phyloP scores from a whole-genome alignment of 2,329 filamentous ascomycete species.

The Paradendryphiella salina region DNA sequence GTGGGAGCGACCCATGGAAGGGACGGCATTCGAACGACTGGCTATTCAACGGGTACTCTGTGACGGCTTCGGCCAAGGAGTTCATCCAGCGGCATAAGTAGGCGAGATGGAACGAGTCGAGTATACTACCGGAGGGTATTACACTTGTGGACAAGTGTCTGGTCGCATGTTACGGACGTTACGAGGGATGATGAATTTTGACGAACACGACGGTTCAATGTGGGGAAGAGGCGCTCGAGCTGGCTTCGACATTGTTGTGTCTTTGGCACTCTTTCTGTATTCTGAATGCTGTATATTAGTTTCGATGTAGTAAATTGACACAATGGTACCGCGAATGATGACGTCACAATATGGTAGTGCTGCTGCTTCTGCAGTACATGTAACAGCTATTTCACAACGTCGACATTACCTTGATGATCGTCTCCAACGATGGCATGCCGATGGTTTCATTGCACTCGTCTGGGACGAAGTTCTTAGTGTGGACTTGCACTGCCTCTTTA shows the following conservation, averaged over 20 bases:
- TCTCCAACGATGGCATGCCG: no score
- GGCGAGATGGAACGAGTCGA: conserved; percentile 9
- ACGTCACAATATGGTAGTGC: background rate
- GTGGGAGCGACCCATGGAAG: conserved; percentile 42
- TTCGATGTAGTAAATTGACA: background rate
- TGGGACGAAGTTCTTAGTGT: background rate
- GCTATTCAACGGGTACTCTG: conserved; percentile 46
- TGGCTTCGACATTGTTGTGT: background rate
- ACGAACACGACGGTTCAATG: background rate
- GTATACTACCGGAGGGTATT: conserved; percentile 25
- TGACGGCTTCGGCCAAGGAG: conserved; percentile 43
- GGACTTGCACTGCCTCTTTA: conserved; percentile 34
- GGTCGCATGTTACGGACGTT: conserved; percentile 13
- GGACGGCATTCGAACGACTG: conserved; percentile 47
- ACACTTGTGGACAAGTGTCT: conserved; percentile 27
- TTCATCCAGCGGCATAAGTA: conserved; percentile 32
- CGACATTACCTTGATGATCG: no score
- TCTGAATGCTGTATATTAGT: conserved; percentile 6
- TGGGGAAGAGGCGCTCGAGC: background rate
- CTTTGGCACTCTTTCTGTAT: background rate
- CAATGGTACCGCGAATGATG: background rate
- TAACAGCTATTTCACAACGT: no score
- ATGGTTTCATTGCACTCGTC: no score
- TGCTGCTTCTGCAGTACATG: no score
- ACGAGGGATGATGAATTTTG: background rate